phyloP scores from a whole-genome alignment of 2,329 filamentous ascomycete species.

The Hirsutella thompsonii region DNA sequence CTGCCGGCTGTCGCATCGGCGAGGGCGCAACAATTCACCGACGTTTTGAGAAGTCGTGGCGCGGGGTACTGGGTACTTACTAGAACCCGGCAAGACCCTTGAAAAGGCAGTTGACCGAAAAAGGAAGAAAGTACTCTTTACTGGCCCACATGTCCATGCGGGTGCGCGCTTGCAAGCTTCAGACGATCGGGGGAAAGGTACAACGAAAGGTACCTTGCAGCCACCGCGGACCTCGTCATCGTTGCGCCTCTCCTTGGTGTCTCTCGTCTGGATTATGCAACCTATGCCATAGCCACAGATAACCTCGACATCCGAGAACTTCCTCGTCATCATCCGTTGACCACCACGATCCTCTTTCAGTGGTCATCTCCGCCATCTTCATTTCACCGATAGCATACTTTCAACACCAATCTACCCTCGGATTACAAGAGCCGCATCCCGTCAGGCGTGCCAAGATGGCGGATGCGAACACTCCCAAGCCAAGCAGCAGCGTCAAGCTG shows the following conservation, averaged over 20 bases:
- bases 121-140: no score
- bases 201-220: neutral
- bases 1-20: slow-evolving; percentile 6
- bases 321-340: neutral
- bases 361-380: neutral
- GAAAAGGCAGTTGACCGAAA: no score
- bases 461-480: slow-evolving; percentile 59
- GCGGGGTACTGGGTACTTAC: neutral
- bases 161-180: neutral
- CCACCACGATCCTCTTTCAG: neutral
- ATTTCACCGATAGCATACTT: neutral
- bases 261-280: slow-evolving; percentile 1
- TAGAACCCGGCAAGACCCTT: no score
- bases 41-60: neutral
- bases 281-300: slow-evolving; percentile 2
- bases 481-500: slow-evolving; percentile 99
- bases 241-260: slow-evolving; percentile 10
- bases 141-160: neutral
- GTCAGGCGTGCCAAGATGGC: slow-evolving; percentile 16
- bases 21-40: slow-evolving; percentile 8
- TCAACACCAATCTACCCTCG: neutral
- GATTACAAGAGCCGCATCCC: neutral
- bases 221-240: slow-evolving; percentile 12
- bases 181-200: neutral
- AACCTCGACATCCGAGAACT: slow-evolving; percentile 2